Percentiles rank a stretch among this genome's conserved stretches.
phyloP scores from a whole-genome alignment of 148 eudicot genomes.

The Fagopyrum esculentum region DNA sequence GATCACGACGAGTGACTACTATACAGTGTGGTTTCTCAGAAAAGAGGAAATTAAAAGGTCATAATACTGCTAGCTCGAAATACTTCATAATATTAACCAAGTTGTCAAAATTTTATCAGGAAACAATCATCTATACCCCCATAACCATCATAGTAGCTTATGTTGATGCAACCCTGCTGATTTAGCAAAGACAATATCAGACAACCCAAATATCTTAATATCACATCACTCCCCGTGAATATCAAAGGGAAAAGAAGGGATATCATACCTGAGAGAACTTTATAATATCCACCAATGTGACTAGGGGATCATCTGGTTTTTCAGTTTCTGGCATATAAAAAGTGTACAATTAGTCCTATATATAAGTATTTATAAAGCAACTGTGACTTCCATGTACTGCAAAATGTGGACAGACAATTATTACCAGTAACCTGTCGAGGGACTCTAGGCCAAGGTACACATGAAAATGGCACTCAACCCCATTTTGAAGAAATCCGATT shows the following conservation, averaged over 20 bases:
- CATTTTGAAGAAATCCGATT: constrained; percentile 45
- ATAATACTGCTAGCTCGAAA: not conserved
- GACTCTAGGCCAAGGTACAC: constrained; percentile 58
- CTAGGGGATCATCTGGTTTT: constrained; percentile 48
- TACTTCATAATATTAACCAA: not conserved
- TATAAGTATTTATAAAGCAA: not conserved
- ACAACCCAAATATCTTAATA: not conserved
- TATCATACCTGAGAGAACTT: constrained; percentile 7
- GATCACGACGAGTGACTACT: not conserved
- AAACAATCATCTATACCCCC: not conserved
- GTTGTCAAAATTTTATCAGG: not conserved
- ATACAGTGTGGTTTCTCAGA: not conserved
- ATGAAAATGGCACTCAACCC: constrained; percentile 62
- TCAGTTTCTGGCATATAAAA: constrained; percentile 45
- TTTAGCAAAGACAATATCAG: not conserved
- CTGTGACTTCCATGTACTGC: not conserved
- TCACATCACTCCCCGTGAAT: not conserved
- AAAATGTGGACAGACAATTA: not conserved
- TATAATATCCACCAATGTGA: constrained; percentile 29
- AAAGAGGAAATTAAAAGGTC: not conserved
- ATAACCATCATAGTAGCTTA: not conserved
- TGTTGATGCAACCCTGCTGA: not conserved
- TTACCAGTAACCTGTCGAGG: constrained; percentile 55
- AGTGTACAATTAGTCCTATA: not conserved
- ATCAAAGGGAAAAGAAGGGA: not conserved